A percentile compares a stretch with the other conserved stretches of the same genome.
Conservation (phyloP, 2,329 filamentous ascomycete species). For the Penicillium frequentans region DNA sequence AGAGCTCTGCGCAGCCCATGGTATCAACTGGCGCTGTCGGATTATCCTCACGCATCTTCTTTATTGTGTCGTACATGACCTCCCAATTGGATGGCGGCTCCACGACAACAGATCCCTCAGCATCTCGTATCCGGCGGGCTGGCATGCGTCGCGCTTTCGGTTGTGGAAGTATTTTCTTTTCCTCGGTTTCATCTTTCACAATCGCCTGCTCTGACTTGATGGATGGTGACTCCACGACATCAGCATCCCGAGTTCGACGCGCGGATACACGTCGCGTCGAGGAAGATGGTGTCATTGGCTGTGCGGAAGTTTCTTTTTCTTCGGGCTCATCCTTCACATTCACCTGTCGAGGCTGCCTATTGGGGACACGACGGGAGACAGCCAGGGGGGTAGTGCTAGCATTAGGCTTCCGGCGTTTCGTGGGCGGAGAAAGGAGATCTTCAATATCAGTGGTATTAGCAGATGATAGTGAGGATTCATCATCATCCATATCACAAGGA, state of each 20-base stretch:
- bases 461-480: constrained; percentile 37
- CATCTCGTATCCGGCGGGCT: constrained; percentile 41
- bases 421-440: constrained; percentile 47
- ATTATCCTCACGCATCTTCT: constrained; percentile 72
- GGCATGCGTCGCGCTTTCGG: constrained; percentile 42
- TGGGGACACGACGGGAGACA: constrained; percentile 15
- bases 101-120: constrained; percentile 37
- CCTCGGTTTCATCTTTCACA: constrained; percentile 29
- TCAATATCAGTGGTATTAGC: constrained; percentile 56
- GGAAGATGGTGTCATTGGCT: constrained; percentile 21
- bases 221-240: constrained; percentile 59
- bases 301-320: constrained; percentile 20
- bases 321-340: constrained; percentile 29
- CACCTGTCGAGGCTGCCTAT: constrained; percentile 8
- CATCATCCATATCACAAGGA: constrained; percentile 24
- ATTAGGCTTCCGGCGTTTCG: constrained; percentile 52
- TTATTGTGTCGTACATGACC: constrained; percentile 73
- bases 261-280: constrained; percentile 40
- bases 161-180: constrained; percentile 19
- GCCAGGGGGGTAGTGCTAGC: constrained; percentile 27
- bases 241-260: constrained; percentile 39
- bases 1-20: constrained; percentile 76
- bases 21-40: constrained; percentile 83
- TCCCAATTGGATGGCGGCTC: constrained; percentile 80
- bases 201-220: constrained; percentile 29